Conservation (phyloP, 2,329 filamentous ascomycete genomes). For the Botrytis hyacinthi region DNA sequence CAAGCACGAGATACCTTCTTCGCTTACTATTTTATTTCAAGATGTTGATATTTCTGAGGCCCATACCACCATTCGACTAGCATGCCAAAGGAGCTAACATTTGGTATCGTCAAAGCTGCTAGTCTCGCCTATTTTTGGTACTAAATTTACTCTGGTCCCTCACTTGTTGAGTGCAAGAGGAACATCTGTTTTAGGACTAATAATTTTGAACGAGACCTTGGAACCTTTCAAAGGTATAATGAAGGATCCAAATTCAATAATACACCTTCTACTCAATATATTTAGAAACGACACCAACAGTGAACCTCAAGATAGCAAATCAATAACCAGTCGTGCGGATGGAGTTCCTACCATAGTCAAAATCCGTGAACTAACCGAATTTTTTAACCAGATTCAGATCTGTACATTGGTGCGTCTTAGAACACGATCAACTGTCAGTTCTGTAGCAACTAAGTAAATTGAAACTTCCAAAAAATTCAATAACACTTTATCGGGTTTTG, state of each 20-base stretch:
- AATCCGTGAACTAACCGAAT: constrained; percentile 9
- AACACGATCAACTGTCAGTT: constrained; percentile 17
- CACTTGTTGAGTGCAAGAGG: not conserved
- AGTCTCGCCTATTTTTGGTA: constrained; percentile 21
- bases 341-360: constrained; percentile 39
- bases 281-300: constrained; percentile 12
- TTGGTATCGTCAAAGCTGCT: constrained; percentile 19
- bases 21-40: constrained; percentile 13
- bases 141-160: constrained; percentile 6
- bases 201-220: constrained; percentile 8
- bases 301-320: not conserved
- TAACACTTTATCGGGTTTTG: constrained; percentile 13
- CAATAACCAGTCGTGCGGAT: constrained; percentile 41
- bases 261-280: constrained; percentile 19
- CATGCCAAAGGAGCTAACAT: not conserved
- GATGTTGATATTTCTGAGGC: constrained; percentile 6
- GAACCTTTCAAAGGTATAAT: not conserved
- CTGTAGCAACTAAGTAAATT: constrained; percentile 7
- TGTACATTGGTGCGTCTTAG: constrained; percentile 14
- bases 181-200: constrained; percentile 14
- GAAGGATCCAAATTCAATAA: constrained; percentile 13
- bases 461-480: constrained; percentile 1
- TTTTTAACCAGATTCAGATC: not conserved
- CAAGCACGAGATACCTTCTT: constrained; percentile 20
- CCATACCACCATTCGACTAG: not conserved